Conservation (phyloP, 306 rosid species). For the Alnus glutinosa region DNA sequence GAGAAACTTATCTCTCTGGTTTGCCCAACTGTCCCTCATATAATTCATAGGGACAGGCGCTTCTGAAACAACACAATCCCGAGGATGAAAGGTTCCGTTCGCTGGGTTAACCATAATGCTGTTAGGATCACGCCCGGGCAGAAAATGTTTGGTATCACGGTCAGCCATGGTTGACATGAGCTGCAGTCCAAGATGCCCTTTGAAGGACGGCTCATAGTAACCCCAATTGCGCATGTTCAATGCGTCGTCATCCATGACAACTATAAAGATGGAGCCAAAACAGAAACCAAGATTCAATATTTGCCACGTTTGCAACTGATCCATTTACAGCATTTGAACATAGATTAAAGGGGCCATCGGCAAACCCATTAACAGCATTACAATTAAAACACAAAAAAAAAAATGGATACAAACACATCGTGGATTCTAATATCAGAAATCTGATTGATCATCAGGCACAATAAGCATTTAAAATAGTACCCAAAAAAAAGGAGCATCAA, state of each 20-base stretch:
- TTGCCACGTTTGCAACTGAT: slow-evolving; percentile 23
- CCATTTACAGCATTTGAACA: slow-evolving; percentile 21
- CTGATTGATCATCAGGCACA: neutral
- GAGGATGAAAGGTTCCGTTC: slow-evolving; percentile 61
- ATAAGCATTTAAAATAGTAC: neutral
- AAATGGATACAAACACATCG: neutral
- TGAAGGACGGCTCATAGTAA: slow-evolving; percentile 79
- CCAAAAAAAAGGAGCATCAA: neutral
- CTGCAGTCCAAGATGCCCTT: slow-evolving; percentile 87
- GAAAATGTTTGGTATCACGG: slow-evolving; percentile 66
- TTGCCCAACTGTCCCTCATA: slow-evolving; percentile 75
- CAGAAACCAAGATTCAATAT: slow-evolving; percentile 22
- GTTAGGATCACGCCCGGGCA: slow-evolving; percentile 70
- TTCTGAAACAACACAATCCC: slow-evolving; percentile 68
- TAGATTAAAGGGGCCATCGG: slow-evolving; percentile 4
- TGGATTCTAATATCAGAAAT: neutral
- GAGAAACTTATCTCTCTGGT: slow-evolving; percentile 66
- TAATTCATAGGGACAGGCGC: slow-evolving; percentile 55
- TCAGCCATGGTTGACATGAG: slow-evolving; percentile 87
- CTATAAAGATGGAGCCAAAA: slow-evolving; percentile 49
- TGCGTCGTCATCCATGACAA: slow-evolving; percentile 87
- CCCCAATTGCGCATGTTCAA: slow-evolving; percentile 97
- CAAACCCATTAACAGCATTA: neutral
- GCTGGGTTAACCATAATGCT: slow-evolving; percentile 42
- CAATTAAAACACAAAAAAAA: neutral